Evolutionary conservation across 1,284 basidiomycete genomes (phyloP).

Genomic region (Dichomitus squalens): DNA sequence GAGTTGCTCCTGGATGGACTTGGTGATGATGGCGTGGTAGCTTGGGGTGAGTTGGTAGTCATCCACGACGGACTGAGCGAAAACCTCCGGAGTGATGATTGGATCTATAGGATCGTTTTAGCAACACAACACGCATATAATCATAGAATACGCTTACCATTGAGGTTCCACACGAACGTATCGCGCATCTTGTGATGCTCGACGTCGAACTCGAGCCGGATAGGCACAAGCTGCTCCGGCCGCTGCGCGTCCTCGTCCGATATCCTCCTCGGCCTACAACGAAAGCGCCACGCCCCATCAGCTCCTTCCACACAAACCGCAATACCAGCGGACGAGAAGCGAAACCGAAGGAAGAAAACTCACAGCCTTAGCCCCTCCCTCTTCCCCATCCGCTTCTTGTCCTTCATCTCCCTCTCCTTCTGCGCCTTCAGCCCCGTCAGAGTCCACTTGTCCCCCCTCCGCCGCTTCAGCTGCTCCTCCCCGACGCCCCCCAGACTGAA

Average conservation of each 20-base stretch:
- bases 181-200: constrained; percentile 92
- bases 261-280: constrained; percentile 61
- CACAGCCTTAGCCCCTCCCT: constrained; percentile 76
- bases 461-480: constrained; percentile 32
- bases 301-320: constrained; percentile 16
- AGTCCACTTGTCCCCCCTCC: constrained; percentile 45
- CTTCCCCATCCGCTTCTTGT: constrained; percentile 55
- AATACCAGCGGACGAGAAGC: too few species aligned
- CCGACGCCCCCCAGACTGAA: constrained; percentile 10
- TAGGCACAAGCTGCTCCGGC: constrained; percentile 86
- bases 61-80: constrained; percentile 90
- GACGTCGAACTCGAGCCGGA: constrained; percentile 94
- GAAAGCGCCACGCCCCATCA: constrained; percentile 12
- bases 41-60: constrained; percentile 82
- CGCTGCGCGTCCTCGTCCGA: constrained; percentile 58
- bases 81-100: constrained; percentile 85
- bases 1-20: constrained; percentile 87
- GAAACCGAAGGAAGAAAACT: constrained; percentile 14
- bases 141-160: constrained; percentile 55
- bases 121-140: neutral
- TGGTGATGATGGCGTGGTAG: constrained; percentile 78
- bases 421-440: constrained; percentile 31
- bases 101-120: constrained; percentile 57
- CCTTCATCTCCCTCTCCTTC: constrained; percentile 43
- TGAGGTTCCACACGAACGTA: constrained; percentile 96